phyloP scores from a whole-genome alignment of 129 eudicot species.

The Chrysanthemum lavandulifolium region DNA sequence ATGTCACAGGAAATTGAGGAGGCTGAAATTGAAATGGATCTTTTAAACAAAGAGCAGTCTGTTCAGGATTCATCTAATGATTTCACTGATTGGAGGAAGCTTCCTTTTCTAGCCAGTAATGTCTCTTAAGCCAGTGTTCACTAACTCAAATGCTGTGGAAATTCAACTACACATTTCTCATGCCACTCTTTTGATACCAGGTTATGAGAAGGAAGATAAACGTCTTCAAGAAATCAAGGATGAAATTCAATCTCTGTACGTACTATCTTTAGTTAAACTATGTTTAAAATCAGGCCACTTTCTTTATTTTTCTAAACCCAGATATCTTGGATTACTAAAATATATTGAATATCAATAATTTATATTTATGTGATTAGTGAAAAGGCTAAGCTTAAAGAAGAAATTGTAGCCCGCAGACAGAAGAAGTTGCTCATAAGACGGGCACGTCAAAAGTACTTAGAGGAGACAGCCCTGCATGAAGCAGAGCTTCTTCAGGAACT shows the following conservation, averaged over 20 bases:
- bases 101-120: conserved; percentile 59
- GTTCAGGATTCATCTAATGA: conserved; percentile 43
- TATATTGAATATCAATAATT: conserved; percentile 9
- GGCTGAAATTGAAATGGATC: conserved; percentile 91
- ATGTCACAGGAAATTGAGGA: conserved; percentile 76
- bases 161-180: neutral
- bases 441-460: conserved; percentile 71
- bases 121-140: conserved; percentile 20
- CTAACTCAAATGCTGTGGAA: neutral
- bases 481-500: conserved; percentile 85
- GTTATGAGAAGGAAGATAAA: conserved; percentile 52
- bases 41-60: conserved; percentile 56
- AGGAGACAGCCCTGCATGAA: conserved; percentile 80
- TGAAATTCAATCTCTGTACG: conserved; percentile 70
- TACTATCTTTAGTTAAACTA: conserved; percentile 13
- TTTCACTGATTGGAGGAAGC: conserved; percentile 40
- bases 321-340: neutral
- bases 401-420: conserved; percentile 77
- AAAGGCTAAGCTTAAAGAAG: conserved; percentile 75
- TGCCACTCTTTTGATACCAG: conserved; percentile 38
- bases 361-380: conserved; percentile 43
- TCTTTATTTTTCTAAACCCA: neutral
- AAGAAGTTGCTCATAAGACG: conserved; percentile 63
- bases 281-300: neutral
- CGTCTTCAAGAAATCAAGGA: conserved; percentile 83